These are phyloP conservation scores for Paecilomyces variotii DNA, from an alignment of 2,329 filamentous ascomycete genomes.

Conservation along the genomic window DNA sequence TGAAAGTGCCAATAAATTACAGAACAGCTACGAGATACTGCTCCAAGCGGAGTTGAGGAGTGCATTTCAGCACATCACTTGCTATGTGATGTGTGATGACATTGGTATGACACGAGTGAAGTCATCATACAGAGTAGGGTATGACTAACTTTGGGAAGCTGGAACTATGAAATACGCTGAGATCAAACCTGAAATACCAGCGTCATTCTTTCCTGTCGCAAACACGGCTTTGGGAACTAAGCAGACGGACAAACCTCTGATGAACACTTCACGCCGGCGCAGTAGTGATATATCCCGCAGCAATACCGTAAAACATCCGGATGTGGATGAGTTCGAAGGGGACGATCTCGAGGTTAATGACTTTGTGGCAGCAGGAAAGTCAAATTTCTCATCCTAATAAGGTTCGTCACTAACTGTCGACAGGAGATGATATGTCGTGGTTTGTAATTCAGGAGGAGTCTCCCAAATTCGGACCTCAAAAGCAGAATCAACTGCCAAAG, in stretches of 20 bases:
- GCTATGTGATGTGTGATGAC: constrained; percentile 74
- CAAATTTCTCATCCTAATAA: background rate
- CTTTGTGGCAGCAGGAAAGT: constrained; percentile 37
- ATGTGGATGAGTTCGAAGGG: constrained; percentile 46
- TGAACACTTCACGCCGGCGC: constrained; percentile 9
- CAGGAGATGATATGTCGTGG: constrained; percentile 15
- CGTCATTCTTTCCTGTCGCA: constrained; percentile 34
- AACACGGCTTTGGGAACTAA: constrained; percentile 9
- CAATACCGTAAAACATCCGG: constrained; percentile 3
- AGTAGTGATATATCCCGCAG: constrained; percentile 12
- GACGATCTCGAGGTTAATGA: constrained; percentile 47
- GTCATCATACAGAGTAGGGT: background rate
- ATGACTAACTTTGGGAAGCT: constrained; percentile 31
- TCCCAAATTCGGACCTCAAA: background rate
- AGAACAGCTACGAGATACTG: constrained; percentile 51
- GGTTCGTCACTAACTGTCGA: background rate
- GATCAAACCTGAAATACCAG: constrained; percentile 43
- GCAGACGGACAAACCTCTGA: constrained; percentile 7
- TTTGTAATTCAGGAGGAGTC: constrained; percentile 10
- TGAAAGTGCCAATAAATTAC: constrained; percentile 55
- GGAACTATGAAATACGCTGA: constrained; percentile 49
- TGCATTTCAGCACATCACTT: constrained; percentile 53
- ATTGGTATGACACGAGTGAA: constrained; percentile 48
- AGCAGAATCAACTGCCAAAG: constrained; percentile 1
- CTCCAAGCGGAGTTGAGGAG: constrained; percentile 51